Base-by-base conservation (phyloP, 2,329 filamentous ascomycete species). In the Fusarium nematophilum region DNA sequence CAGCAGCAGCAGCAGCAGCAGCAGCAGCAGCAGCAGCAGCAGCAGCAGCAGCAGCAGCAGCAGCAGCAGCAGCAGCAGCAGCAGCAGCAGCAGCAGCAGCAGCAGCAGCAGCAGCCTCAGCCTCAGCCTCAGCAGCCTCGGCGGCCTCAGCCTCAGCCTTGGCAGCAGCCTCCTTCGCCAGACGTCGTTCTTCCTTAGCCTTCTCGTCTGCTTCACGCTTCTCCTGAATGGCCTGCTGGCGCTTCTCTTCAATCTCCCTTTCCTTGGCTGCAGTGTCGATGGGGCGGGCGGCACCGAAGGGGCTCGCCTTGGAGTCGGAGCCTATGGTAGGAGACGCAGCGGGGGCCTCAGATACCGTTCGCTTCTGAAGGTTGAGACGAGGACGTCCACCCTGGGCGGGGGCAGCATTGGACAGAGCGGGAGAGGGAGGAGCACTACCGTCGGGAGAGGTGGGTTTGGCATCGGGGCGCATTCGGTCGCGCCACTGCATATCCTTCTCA, bases 401-500 rank as follows among this genome's bases (percentile, higher is more conserved):
- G 13, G 82, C 78, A 31, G 78, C 75, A 14, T 79, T 69, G 7
- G 79, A 75, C 37, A 88, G 84, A 13, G 88, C 87, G 40, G 93
- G 92, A 18, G 91, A 88, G 6, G 92, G 87, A 9, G 91, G 90
- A 66, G 89, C 87, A 72, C 89, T 93, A 55, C 86, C 85, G 57
- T 95, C 90, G 47, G 89, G 90, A 30, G 83, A 84, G 17, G 88
- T 84, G 10, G 89, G 87, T 74, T 86, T 86, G 42, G 77, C 74
- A 69, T 96, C 93, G n/a, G 94, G 92, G 66, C 88, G 90, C 93
- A 98, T 98, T 76, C 86, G 91, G 65, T 85, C 83, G 69, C 95
- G 90, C 95, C 95, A 99, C 78, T 96, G 89, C 78, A 88, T 96
- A 74, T 98, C 95, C 72, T 91, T 86, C 57, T 99, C 95, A 43